These are phyloP conservation scores for Monosporascus ibericus DNA, from an alignment of 2,329 filamentous ascomycete genomes.

Conservation along the genomic window DNA sequence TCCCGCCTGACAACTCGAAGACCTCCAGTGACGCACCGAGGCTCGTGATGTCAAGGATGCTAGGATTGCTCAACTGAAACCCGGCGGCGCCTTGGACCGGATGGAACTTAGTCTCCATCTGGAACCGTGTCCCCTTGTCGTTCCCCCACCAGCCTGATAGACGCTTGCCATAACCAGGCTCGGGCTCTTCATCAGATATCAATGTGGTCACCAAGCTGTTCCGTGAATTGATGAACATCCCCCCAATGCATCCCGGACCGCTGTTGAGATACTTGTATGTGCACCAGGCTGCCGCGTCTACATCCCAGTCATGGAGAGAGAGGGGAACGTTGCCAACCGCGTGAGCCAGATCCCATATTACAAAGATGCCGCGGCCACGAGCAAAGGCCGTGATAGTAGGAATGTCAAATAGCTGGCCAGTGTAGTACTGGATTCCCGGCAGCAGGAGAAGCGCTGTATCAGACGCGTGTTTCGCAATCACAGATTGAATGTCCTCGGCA, in stretches of 20 bases:
- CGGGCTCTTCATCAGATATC: constrained; percentile 25
- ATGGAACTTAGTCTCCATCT: constrained; percentile 69
- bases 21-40: constrained; percentile 63
- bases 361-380: constrained; percentile 57
- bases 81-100: constrained; percentile 69
- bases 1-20: constrained; percentile 59
- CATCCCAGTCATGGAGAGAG: constrained; percentile 68
- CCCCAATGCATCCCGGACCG: constrained; percentile 68
- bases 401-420: constrained; percentile 72
- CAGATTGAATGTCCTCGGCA: constrained; percentile 59
- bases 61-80: constrained; percentile 72
- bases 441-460: constrained; percentile 66
- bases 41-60: constrained; percentile 66
- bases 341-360: constrained; percentile 78
- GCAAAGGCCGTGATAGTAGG: constrained; percentile 65
- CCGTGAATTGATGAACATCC: constrained; percentile 65
- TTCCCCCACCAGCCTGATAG: constrained; percentile 80
- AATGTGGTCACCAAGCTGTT: constrained; percentile 42
- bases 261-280: constrained; percentile 79
- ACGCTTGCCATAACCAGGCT: constrained; percentile 41
- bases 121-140: constrained; percentile 61
- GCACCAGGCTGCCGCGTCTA: constrained; percentile 76
- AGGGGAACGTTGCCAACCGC: constrained; percentile 71
- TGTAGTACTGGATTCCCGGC: constrained; percentile 76
- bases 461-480: constrained; percentile 60